phyloP scores from a whole-genome alignment of 371 early-diverging fungal genomes.

The Globomyces sp. region DNA sequence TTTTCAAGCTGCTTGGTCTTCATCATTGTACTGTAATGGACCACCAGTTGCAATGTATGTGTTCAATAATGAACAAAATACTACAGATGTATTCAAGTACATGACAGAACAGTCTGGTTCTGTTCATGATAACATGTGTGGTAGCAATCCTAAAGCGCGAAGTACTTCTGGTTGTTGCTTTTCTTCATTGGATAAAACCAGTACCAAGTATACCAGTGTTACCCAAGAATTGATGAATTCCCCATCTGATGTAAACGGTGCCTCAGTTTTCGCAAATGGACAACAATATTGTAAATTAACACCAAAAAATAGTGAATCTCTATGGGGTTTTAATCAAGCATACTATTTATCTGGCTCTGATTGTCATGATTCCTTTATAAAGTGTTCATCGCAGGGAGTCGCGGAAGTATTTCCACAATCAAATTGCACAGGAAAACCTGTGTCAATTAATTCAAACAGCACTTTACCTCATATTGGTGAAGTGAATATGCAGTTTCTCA shows the following conservation, averaged over 20 bases:
- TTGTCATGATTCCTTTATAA: not conserved
- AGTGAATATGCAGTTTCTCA: not conserved
- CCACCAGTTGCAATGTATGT: constrained; percentile 4
- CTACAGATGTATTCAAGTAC: not conserved
- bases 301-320: too few species aligned
- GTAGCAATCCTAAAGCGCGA: not conserved
- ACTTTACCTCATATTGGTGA: not conserved
- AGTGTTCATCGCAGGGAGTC: not conserved
- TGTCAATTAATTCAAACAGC: not conserved
- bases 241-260: too few species aligned
- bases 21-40: not conserved
- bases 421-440: not conserved
- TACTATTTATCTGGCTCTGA: not conserved
- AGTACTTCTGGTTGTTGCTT: constrained; percentile 5
- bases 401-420: not conserved
- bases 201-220: not conserved
- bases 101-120: not conserved
- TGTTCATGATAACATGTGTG: too few species aligned
- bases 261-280: too few species aligned
- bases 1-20: not conserved
- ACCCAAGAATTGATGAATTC: not conserved
- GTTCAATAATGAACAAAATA: not conserved
- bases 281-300: too few species aligned
- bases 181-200: not conserved
- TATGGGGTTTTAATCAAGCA: not conserved